Evolutionary conservation across 192 early-diverging fungal species (phyloP).

Genomic region (Coemansia sp.): DNA sequence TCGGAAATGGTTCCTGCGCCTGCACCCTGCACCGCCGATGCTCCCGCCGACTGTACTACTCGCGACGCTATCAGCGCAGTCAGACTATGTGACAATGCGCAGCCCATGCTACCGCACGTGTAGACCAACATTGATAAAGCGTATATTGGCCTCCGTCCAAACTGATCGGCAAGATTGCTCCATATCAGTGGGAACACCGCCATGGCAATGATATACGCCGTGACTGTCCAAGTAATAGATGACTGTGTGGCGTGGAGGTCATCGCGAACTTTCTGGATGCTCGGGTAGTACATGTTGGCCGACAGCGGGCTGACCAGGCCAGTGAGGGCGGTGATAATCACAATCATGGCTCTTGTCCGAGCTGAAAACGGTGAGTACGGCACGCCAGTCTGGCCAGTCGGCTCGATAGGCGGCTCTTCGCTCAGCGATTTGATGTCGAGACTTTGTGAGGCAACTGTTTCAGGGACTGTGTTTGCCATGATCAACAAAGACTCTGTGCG

Average conservation of each 20-base stretch:
- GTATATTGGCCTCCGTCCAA: slow-evolving; percentile 56
- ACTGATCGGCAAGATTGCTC: slow-evolving; percentile 57
- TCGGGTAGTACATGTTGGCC: slow-evolving; percentile 57
- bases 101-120: slow-evolving; percentile 51
- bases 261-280: slow-evolving; percentile 38
- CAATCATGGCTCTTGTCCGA: slow-evolving; percentile 31
- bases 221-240: slow-evolving; percentile 51
- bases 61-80: slow-evolving; percentile 51
- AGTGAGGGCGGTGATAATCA: slow-evolving; percentile 43
- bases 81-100: slow-evolving; percentile 44
- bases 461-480: neutral
- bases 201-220: slow-evolving; percentile 52
- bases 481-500: neutral
- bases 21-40: slow-evolving; percentile 53
- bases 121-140: slow-evolving; percentile 48
- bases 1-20: slow-evolving; percentile 60
- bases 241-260: slow-evolving; percentile 48
- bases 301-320: slow-evolving; percentile 57
- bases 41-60: slow-evolving; percentile 53
- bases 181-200: slow-evolving; percentile 59
- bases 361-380: slow-evolving; percentile 52
- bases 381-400: neutral
- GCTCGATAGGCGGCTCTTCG: neutral
- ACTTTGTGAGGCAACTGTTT: neutral
- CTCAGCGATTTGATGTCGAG: neutral